A percentile compares a stretch with the other conserved stretches of the same genome.
These are phyloP conservation scores for Nosema muscidifuracis DNA, from an alignment of 371 early-diverging fungal species.

Conservation along the genomic window DNA sequence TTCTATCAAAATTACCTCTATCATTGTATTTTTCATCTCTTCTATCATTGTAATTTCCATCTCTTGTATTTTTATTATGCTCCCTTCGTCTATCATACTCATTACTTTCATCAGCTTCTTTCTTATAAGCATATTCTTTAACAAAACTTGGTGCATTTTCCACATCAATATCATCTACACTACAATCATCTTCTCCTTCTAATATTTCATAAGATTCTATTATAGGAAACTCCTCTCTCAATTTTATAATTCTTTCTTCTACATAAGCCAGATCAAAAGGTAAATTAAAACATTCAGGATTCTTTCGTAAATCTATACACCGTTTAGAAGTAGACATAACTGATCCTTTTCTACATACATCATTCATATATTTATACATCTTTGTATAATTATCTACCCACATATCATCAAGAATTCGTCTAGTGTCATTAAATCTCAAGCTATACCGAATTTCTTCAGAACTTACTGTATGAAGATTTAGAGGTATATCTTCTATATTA, in stretches of 20 bases:
- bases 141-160: background rate
- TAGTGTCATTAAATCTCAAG: conserved; percentile 18
- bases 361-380: conserved; percentile 9
- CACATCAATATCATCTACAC: background rate
- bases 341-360: conserved; percentile 5
- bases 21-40: background rate
- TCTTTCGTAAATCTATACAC: conserved; percentile 18
- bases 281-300: conserved; percentile 28
- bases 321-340: conserved; percentile 15
- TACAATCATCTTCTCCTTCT: background rate
- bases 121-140: conserved; percentile 1
- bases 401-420: conserved; percentile 18
- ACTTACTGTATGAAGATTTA: conserved; percentile 21
- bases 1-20: background rate
- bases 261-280: conserved; percentile 35
- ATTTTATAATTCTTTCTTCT: conserved; percentile 1
- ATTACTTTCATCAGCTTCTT: background rate
- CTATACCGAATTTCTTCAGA: conserved; percentile 25
- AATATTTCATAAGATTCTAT: background rate
- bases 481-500: conserved; percentile 1
- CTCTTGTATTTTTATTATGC: background rate
- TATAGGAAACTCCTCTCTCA: conserved; percentile 8
- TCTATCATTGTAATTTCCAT: background rate
- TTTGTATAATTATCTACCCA: conserved; percentile 23
- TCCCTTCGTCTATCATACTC: no score